These are phyloP conservation scores for Psidium guajava DNA, from an alignment of 345 rosid species.

Conservation along the genomic window DNA sequence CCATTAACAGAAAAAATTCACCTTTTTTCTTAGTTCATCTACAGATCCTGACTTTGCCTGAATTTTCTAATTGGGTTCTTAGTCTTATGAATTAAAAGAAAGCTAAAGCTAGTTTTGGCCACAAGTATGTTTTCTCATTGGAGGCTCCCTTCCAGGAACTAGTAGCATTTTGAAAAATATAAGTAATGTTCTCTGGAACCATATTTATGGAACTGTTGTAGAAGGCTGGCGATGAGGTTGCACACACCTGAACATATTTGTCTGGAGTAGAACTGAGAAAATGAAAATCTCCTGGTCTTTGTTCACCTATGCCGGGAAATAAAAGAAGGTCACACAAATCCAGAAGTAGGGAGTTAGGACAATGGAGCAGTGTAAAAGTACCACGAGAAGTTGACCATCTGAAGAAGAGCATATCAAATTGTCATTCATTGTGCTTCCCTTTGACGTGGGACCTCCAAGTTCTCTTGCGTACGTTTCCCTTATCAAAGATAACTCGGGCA, in stretches of 20 bases:
- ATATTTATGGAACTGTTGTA: not conserved
- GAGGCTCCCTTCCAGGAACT: not conserved
- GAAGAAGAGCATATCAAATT: constrained; percentile 46
- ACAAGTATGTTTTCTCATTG: not conserved
- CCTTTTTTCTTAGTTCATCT: not conserved
- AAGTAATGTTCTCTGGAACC: not conserved
- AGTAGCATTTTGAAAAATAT: not conserved
- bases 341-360: not conserved
- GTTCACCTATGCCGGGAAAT: constrained; percentile 40
- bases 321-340: not conserved
- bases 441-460: constrained; percentile 36
- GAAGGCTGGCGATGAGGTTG: not conserved
- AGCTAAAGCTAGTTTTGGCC: not conserved
- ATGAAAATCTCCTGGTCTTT: constrained; percentile 61
- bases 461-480: constrained; percentile 64
- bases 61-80: not conserved
- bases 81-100: not conserved
- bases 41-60: not conserved
- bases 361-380: not conserved
- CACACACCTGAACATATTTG: constrained; percentile 43
- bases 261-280: constrained; percentile 46
- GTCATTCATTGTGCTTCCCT: constrained; percentile 31
- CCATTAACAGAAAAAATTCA: not conserved
- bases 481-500: constrained; percentile 64
- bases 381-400: constrained; percentile 77